Evolutionary conservation across 2,329 filamentous ascomycete species (phyloP).

Genomic region (Botryotinia convoluta): DNA sequence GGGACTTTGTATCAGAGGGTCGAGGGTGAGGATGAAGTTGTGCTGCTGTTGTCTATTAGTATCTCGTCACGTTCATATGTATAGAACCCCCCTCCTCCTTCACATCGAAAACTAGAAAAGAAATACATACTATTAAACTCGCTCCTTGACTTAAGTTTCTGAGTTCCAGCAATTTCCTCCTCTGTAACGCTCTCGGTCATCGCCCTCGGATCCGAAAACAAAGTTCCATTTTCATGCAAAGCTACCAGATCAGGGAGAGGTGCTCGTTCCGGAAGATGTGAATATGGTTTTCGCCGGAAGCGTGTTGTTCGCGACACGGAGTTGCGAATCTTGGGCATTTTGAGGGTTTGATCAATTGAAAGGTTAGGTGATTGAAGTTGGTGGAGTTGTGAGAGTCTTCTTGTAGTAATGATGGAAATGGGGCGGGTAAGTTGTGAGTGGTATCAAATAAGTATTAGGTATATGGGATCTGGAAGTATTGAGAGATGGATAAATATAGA

Average conservation of each 20-base stretch:
- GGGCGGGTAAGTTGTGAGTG: not conserved
- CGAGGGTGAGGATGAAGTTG: too few relatives aligned
- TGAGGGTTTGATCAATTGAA: not conserved
- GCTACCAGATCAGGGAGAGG: not conserved
- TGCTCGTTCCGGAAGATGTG: not conserved
- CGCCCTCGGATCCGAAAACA: not conserved
- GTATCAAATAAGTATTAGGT: not conserved
- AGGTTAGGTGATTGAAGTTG: not conserved
- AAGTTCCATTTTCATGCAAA: not conserved
- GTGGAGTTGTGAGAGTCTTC: not conserved
- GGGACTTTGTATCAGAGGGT: not conserved
- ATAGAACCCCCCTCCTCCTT: not conserved
- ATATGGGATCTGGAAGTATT: not conserved
- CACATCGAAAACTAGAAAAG: not conserved
- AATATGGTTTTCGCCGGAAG: not conserved
- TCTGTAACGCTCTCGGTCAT: not conserved
- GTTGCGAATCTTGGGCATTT: not conserved
- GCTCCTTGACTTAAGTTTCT: accelerated
- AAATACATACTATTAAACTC: not conserved
- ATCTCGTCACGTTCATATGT: not conserved
- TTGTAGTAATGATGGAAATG: not conserved
- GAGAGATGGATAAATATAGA: too few relatives aligned
- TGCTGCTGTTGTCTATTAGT: not conserved
- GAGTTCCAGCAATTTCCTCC: not conserved
- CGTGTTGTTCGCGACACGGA: too few relatives aligned